These are phyloP conservation scores for Podospora fimiseda DNA, from an alignment of 495 filamentous ascomycete genomes.

Conservation along the genomic window DNA sequence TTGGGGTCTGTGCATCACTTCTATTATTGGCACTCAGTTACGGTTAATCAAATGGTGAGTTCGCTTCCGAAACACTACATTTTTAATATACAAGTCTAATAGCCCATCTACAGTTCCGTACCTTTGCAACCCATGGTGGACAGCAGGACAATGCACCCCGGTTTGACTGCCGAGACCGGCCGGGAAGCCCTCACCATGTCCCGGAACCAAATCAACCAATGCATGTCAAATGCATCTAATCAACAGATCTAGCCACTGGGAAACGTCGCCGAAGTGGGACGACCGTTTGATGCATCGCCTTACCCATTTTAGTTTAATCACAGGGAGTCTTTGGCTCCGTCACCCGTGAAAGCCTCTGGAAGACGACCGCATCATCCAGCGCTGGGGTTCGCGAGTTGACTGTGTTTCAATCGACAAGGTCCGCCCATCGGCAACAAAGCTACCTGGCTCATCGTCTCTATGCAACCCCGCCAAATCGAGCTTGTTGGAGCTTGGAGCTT, in stretches of 20 bases:
- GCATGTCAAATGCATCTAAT: constrained; percentile 17
- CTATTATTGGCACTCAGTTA: not conserved
- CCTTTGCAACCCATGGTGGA: not conserved
- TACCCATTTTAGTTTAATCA: constrained; percentile 3
- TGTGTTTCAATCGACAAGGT: constrained; percentile 22
- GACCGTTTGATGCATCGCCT: constrained; percentile 10
- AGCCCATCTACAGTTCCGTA: not conserved
- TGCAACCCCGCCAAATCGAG: constrained; percentile 16
- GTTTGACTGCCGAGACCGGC: constrained; percentile 6
- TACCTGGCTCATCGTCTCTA: constrained; percentile 1
- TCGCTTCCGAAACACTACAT: not conserved
- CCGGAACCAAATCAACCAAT: constrained; percentile 15
- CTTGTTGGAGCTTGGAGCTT: constrained; percentile 14
- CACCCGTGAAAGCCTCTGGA: not conserved
- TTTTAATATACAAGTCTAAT: not conserved
- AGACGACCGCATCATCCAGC: not conserved
- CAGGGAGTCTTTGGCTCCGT: constrained; percentile 12
- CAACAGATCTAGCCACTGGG: constrained; percentile 19
- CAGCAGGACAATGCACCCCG: not conserved
- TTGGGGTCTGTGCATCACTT: not conserved
- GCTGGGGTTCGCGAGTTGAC: not conserved
- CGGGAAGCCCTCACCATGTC: constrained; percentile 5
- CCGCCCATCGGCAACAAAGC: constrained; percentile 14
- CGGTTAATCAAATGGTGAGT: not conserved
- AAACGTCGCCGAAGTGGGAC: constrained; percentile 17